Conservation (phyloP, 352 stramenopile genomes). For the Globisporangium okanoganense region DNA sequence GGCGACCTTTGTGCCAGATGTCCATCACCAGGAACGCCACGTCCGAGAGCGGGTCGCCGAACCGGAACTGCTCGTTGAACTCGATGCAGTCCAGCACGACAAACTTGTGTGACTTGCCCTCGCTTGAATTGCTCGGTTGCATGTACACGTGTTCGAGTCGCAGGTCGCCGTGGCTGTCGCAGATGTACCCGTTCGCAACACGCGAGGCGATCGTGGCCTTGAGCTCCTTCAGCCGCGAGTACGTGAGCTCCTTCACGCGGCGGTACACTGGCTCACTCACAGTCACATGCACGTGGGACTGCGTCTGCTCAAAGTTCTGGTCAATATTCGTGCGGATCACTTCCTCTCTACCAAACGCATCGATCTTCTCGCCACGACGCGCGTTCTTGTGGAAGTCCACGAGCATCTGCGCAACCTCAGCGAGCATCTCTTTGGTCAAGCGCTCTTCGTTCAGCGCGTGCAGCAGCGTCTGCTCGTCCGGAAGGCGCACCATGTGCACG, state of each 20-base stretch:
- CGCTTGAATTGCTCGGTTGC: conserved; percentile 13
- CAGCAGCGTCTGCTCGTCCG: conserved; percentile 50
- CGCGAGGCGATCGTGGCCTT: conserved; percentile 31
- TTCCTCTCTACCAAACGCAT: conserved; percentile 46
- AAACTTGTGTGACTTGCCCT: conserved; percentile 17
- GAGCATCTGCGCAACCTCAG: conserved; percentile 39
- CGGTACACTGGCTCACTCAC: conserved; percentile 44
- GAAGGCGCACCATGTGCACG: conserved; percentile 64
- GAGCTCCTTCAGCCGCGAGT: conserved; percentile 41
- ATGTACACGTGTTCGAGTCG: conserved; percentile 66
- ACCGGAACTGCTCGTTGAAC: conserved; percentile 80
- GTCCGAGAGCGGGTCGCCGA: conserved; percentile 59
- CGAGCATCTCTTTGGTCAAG: conserved; percentile 33
- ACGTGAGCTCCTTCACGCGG: conserved; percentile 51
- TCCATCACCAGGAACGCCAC: conserved; percentile 70
- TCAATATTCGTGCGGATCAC: conserved; percentile 62
- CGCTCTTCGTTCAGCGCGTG: conserved; percentile 27
- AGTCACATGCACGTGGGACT: conserved; percentile 38
- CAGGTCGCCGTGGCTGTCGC: conserved; percentile 64
- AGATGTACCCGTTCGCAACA: conserved; percentile 56
- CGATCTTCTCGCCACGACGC: conserved; percentile 47
- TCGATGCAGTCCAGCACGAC: conserved; percentile 75
- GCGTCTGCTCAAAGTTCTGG: conserved; percentile 69
- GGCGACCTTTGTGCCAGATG: conserved; percentile 52
- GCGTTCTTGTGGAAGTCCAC: conserved; percentile 55